Conservation (phyloP, 306 rosid genomes). For the Lablab purpureus region DNA sequence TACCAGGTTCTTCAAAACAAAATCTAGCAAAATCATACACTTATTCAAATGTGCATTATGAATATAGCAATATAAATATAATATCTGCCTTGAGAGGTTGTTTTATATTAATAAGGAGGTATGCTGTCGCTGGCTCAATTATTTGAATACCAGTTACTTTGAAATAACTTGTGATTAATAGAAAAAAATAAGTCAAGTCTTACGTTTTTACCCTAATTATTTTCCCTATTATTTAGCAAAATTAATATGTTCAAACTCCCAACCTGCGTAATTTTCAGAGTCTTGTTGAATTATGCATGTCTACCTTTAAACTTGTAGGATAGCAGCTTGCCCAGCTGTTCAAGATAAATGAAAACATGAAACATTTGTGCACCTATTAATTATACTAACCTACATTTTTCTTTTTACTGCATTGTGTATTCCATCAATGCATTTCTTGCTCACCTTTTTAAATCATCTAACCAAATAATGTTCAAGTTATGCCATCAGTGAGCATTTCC, state of each 20-base stretch:
- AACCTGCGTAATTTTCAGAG: slow-evolving; percentile 27
- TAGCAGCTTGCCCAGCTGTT: background rate
- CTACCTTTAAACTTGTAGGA: slow-evolving; percentile 10
- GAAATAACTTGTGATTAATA: background rate
- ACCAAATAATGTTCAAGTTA: slow-evolving; percentile 39
- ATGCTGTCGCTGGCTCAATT: background rate
- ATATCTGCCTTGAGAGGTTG: background rate
- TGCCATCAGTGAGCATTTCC: slow-evolving; percentile 36
- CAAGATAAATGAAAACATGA: slow-evolving; percentile 31
- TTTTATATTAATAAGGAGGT: background rate
- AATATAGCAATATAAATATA: slow-evolving; percentile 19
- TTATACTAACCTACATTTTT: slow-evolving; percentile 16
- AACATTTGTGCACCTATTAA: background rate
- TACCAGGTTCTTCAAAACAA: background rate
- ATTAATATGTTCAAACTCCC: too few species aligned
- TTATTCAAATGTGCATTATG: background rate
- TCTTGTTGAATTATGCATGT: slow-evolving; percentile 14
- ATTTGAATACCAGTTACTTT: background rate
- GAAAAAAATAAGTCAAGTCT: background rate
- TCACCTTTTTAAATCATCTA: slow-evolving; percentile 20
- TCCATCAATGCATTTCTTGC: slow-evolving; percentile 36
- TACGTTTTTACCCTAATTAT: background rate
- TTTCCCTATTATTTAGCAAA: too few species aligned
- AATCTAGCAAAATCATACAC: background rate
- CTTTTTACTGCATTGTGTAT: background rate